These are phyloP conservation scores for Xylaria sp. DNA, from an alignment of 2,329 filamentous ascomycete genomes.

Conservation along the genomic window DNA sequence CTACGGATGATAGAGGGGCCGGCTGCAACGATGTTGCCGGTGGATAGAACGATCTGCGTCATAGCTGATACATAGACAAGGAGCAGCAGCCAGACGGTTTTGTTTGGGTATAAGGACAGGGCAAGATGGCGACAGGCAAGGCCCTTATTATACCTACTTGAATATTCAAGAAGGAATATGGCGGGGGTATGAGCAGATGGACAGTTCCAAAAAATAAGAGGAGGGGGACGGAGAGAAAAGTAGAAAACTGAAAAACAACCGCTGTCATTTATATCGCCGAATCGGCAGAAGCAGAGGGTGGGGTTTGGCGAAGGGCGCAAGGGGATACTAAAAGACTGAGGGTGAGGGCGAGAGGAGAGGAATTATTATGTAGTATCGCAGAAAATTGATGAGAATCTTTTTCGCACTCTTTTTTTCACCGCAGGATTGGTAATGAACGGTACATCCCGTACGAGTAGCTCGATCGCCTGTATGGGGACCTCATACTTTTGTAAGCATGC, in stretches of 20 bases:
- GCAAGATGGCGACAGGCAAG: not conserved
- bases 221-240: constrained; percentile 11
- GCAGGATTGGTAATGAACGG: constrained; percentile 13
- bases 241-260: not conserved
- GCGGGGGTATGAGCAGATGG: not conserved
- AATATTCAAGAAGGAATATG: not conserved
- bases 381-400: constrained; percentile 5
- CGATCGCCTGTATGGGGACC: constrained; percentile 5
- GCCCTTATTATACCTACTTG: not conserved
- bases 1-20: constrained; percentile 80
- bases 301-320: constrained; percentile 9
- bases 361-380: not conserved
- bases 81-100: not conserved
- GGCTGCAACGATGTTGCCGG: constrained; percentile 72
- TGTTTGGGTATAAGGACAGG: not conserved
- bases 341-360: not conserved
- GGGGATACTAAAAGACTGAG: not conserved
- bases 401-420: not conserved
- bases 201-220: not conserved
- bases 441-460: not conserved
- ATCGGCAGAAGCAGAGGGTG: constrained; percentile 8
- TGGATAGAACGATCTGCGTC: constrained; percentile 30
- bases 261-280: constrained; percentile 13
- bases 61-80: constrained; percentile 16
- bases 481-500: constrained; percentile 15